Percentiles rank a stretch among this genome's conserved stretches.
Evolutionary conservation across 2,329 filamentous ascomycete genomes (phyloP).

Genomic region (Capronia coronata): DNA sequence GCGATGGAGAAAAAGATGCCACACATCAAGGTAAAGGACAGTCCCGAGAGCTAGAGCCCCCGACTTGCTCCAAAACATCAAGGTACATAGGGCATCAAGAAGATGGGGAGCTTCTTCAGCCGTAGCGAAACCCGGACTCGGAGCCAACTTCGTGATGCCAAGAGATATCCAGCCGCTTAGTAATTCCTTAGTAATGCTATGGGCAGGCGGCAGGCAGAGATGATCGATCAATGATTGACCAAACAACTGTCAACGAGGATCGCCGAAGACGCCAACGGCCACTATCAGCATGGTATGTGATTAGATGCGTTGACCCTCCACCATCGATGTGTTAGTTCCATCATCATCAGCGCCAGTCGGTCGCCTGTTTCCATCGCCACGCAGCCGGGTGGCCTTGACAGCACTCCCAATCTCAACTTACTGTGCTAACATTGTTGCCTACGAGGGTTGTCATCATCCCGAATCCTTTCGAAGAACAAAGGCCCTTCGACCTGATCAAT

Average conservation of each 20-base stretch:
- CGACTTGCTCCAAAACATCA: too few species aligned
- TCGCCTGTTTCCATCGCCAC: background rate
- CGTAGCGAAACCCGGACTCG: background rate
- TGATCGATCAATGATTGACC: background rate
- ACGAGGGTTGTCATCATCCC: background rate
- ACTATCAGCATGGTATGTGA: too few species aligned
- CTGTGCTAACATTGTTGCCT: background rate
- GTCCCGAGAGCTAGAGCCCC: too few species aligned
- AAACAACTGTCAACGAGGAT: background rate
- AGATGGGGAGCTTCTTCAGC: background rate
- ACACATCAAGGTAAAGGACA: slow-evolving; percentile 42
- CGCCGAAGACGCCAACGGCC: too few species aligned
- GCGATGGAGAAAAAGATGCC: slow-evolving; percentile 47
- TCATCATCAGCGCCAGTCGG: background rate
- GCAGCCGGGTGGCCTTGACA: background rate
- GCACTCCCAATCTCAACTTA: background rate
- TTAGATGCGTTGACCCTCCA: too few species aligned
- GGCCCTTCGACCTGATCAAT: background rate
- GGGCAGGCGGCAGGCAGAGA: background rate
- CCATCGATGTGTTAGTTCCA: background rate
- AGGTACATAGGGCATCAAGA: too few species aligned
- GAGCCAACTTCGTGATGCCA: background rate
- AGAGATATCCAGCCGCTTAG: background rate
- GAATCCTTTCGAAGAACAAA: background rate
- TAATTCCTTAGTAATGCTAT: too few species aligned